phyloP scores from a whole-genome alignment of 2,329 filamentous ascomycete species.

The Coniella lustricola region DNA sequence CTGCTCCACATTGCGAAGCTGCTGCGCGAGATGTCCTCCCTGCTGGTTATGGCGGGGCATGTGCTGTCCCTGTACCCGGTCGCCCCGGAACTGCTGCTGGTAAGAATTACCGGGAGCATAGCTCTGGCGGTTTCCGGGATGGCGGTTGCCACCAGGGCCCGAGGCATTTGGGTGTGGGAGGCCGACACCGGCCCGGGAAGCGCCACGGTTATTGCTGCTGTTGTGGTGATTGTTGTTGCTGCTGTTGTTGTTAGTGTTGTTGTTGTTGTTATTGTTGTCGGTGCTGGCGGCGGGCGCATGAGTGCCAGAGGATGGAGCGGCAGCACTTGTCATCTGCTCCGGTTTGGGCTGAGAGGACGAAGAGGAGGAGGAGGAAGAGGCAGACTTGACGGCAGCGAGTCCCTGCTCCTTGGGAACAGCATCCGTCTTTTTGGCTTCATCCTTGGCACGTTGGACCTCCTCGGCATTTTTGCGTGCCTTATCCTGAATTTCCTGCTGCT shows the following conservation, averaged over 20 bases:
- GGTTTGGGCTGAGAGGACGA: slow-evolving; percentile 38
- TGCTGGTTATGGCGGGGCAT: slow-evolving; percentile 29
- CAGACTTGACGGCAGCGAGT: slow-evolving; percentile 18
- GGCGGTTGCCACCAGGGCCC: slow-evolving; percentile 32
- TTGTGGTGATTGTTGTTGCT: too few species aligned
- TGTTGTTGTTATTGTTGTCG: too few species aligned
- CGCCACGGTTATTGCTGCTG: slow-evolving; percentile 1
- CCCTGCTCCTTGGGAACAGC: slow-evolving; percentile 46
- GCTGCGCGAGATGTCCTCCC: slow-evolving; percentile 38
- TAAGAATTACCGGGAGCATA: slow-evolving; percentile 39
- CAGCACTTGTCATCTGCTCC: slow-evolving; percentile 27
- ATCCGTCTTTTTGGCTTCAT: slow-evolving; percentile 31
- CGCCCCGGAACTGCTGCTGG: slow-evolving; percentile 39
- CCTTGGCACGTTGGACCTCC: slow-evolving; percentile 33
- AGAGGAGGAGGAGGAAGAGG: slow-evolving; percentile 19
- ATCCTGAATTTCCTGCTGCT: slow-evolving; percentile 88
- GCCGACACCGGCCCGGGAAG: slow-evolving; percentile 24
- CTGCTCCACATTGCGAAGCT: slow-evolving; percentile 37
- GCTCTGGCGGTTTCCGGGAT: slow-evolving; percentile 40
- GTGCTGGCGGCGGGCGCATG: slow-evolving; percentile 22
- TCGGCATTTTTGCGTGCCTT: slow-evolving; percentile 75
- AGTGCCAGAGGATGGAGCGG: slow-evolving; percentile 15
- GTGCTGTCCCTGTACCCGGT: slow-evolving; percentile 31
- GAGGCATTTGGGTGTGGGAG: slow-evolving; percentile 20
- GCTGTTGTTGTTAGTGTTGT: too few species aligned